Conservation (phyloP, 1,139 yeast genomes). For the Pichia terricola region DNA sequence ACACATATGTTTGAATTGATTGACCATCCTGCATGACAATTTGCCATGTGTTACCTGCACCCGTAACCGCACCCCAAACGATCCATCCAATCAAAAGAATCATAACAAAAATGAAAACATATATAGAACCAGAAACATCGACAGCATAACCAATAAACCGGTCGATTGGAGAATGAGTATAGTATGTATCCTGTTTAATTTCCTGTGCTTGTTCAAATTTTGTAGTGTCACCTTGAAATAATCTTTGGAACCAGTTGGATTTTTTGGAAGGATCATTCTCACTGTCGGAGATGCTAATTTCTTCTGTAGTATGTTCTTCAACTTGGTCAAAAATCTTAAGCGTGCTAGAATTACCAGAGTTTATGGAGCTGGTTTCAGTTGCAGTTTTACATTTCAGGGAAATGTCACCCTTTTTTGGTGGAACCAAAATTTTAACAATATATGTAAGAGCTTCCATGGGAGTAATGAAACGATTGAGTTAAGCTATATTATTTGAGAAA, state of each 20-base stretch:
- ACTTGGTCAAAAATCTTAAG: too few species aligned
- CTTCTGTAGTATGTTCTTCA: too few species aligned
- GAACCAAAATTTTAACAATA: conserved; percentile 4
- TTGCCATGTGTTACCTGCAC: conserved; percentile 30
- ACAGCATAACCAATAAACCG: conserved; percentile 11
- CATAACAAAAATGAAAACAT: conserved; percentile 23
- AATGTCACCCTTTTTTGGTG: conserved; percentile 8
- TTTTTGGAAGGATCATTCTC: too few species aligned
- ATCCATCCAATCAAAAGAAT: conserved; percentile 26
- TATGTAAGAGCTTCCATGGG: too few species aligned
- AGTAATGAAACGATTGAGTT: too few species aligned
- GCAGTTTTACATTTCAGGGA: conserved; percentile 9
- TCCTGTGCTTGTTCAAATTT: conserved; percentile 2
- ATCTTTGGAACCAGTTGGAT: not conserved
- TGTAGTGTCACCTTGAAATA: conserved; percentile 1
- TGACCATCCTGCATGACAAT: conserved; percentile 34
- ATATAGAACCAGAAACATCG: conserved; percentile 24
- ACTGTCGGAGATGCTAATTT: too few species aligned
- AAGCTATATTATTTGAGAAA: too few species aligned
- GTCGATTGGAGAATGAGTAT: conserved; percentile 13
- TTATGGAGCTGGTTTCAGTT: not conserved
- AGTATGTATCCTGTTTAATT: conserved; percentile 8
- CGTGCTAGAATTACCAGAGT: too few species aligned
- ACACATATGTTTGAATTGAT: conserved; percentile 30
- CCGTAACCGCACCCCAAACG: conserved; percentile 23